phyloP scores from a whole-genome alignment of 176 grass and related monocot species.

The Oryza nivara region DNA sequence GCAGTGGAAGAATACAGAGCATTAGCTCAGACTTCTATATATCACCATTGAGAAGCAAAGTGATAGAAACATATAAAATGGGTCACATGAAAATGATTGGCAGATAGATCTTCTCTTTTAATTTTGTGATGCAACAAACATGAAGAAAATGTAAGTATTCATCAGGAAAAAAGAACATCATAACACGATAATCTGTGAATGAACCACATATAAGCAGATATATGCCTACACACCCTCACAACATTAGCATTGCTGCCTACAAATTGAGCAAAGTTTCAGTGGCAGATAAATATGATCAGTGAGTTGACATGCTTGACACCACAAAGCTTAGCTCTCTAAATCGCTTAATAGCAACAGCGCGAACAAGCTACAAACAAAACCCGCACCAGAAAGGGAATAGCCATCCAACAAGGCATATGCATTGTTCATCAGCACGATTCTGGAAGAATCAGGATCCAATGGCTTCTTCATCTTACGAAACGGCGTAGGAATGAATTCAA shows the following conservation, averaged over 20 bases:
- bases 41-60: neutral
- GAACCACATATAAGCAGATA: slow-evolving; percentile 9
- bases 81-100: too few species aligned
- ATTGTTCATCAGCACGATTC: neutral
- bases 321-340: neutral
- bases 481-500: neutral
- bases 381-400: neutral
- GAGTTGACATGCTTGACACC: neutral
- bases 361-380: neutral
- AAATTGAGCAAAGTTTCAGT: slow-evolving; percentile 7
- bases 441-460: neutral
- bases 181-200: neutral
- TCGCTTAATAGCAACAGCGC: neutral
- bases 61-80: too few species aligned
- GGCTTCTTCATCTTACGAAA: neutral
- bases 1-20: neutral
- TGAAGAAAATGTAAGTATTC: neutral
- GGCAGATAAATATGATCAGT: neutral
- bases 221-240: neutral
- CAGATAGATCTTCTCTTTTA: too few species aligned
- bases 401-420: neutral
- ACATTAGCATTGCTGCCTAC: neutral
- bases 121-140: neutral
- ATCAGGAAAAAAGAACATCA: neutral
- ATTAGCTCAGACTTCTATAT: slow-evolving; percentile 11